Evolutionary conservation across 108 stramenopile species (phyloP), one percentile per base, ranked within the genome.

Genomic region (Nitzschia palea): DNA sequence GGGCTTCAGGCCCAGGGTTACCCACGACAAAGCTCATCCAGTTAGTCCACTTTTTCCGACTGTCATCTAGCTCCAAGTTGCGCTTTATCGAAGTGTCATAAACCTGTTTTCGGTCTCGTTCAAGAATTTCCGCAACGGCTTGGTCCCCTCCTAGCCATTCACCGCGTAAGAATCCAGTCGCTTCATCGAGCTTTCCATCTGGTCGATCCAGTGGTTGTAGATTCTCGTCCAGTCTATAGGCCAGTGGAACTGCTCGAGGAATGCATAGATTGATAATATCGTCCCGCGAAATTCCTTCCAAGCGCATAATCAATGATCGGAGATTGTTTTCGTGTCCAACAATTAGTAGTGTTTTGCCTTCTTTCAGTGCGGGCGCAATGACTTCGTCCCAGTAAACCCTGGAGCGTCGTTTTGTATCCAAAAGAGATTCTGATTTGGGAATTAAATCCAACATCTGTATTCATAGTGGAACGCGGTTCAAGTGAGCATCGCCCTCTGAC

Each of bases 251-350:
- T 44, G 92, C 93, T 29, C 96, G 90, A 29, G 97, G 97, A 42
- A 98, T 64, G 63, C 81, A 82, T 18, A 98, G 74, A 47, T 89
- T 85, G 27, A 92, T 90, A 62, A 99, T 96, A n/a, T 93, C 96
- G 47, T 96, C 82, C 18, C 76, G 77, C 5, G 85, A 44, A 56
- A 99, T 97, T 34, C 68, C 91, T 65, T 99, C 98, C 26, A 99
- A 79, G 48, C 85, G 77, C 94, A 97, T 97, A 36, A 97, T 87
- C 1, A 99, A 65, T 0, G 95, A 97, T 3, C 98, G 87, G 10
- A 97, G 74, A 67, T 95, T 93, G 74, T 97, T 97, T 67, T 97
- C 98, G 68, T 99, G 98, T 20, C 96, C 97, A n/a, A 93, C 95
- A 57, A 99, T 79, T 0, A 99, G 72, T 8, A 99, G 62, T 0